phyloP scores from a whole-genome alignment of 2,329 filamentous ascomycete genomes.

The Diaporthe sp. region DNA sequence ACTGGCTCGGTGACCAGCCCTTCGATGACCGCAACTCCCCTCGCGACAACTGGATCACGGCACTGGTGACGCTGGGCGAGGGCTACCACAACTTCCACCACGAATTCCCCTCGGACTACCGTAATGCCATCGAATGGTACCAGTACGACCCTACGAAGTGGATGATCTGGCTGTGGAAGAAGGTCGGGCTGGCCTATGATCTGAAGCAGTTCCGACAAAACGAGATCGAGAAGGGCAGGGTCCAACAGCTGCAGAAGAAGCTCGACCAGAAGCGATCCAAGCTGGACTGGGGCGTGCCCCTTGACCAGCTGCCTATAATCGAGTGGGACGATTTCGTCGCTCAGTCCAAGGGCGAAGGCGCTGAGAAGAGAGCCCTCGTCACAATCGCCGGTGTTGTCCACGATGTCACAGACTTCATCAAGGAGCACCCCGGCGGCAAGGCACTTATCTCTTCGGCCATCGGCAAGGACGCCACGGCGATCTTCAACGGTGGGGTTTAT shows the following conservation, averaged over 20 bases:
- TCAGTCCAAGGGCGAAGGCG: constrained; percentile 67
- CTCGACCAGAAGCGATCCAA: constrained; percentile 85
- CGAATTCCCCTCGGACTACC: constrained; percentile 93
- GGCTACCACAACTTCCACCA: constrained; percentile 97
- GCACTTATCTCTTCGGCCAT: constrained; percentile 85
- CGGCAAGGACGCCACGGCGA: constrained; percentile 88
- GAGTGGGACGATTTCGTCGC: constrained; percentile 88
- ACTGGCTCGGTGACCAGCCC: constrained; percentile 92
- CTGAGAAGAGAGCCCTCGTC: constrained; percentile 69
- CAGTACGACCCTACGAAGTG: constrained; percentile 95
- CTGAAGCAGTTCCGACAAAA: constrained; percentile 92
- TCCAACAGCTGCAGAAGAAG: constrained; percentile 93
- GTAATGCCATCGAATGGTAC: constrained; percentile 90
- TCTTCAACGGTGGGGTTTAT: constrained; percentile 94
- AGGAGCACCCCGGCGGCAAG: constrained; percentile 89
- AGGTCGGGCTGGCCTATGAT: constrained; percentile 84
- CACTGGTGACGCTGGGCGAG: constrained; percentile 83
- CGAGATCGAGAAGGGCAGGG: constrained; percentile 90
- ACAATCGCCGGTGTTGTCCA: constrained; percentile 87
- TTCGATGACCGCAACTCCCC: constrained; percentile 94
- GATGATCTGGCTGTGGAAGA: constrained; percentile 87
- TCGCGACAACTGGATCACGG: constrained; percentile 87
- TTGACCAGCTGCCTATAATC: constrained; percentile 87
- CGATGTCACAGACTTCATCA: constrained; percentile 85
- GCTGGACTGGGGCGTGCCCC: constrained; percentile 87